Percentiles rank a stretch among this genome's conserved stretches.
phyloP scores from a whole-genome alignment of 208 protist species.

The Leishmania tropica region DNA sequence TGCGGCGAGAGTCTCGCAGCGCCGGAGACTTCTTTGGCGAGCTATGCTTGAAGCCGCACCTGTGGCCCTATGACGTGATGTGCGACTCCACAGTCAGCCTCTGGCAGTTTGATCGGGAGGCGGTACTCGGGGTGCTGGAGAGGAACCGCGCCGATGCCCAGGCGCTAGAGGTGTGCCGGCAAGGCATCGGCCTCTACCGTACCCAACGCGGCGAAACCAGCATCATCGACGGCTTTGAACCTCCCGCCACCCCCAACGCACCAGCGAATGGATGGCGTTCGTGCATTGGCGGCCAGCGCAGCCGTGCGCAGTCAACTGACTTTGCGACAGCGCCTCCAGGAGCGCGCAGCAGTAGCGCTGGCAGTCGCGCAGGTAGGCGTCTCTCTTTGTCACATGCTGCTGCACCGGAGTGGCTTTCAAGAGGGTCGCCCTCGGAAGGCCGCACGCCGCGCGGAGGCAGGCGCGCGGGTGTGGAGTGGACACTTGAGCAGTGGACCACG shows the following conservation, averaged over 20 bases:
- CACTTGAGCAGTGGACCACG: conserved; percentile 25
- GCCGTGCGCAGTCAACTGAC: conserved; percentile 21
- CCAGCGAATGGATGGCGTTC: not conserved
- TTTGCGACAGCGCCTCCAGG: not conserved
- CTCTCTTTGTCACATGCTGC: not conserved
- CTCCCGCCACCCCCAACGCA: conserved; percentile 1
- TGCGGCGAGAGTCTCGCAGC: conserved; percentile 44
- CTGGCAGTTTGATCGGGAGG: conserved; percentile 62
- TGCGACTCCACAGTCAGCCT: conserved; percentile 74
- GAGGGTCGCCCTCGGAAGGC: not conserved
- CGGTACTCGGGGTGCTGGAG: conserved; percentile 52
- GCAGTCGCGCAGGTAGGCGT: not conserved
- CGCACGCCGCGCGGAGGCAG: not conserved
- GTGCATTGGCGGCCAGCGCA: conserved; percentile 2
- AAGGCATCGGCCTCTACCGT: conserved; percentile 77
- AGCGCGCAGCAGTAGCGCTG: not conserved
- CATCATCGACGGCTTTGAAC: conserved; percentile 49
- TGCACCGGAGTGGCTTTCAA: not conserved
- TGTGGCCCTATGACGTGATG: conserved; percentile 64
- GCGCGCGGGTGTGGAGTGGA: not conserved
- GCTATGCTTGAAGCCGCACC: conserved; percentile 73
- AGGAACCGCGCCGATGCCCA: conserved; percentile 52
- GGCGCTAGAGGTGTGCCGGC: conserved; percentile 76
- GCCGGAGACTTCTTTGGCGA: conserved; percentile 80
- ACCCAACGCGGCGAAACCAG: conserved; percentile 62